phyloP scores from a whole-genome alignment of 2,329 filamentous ascomycete genomes.

The Dactylonectria macrodidyma region DNA sequence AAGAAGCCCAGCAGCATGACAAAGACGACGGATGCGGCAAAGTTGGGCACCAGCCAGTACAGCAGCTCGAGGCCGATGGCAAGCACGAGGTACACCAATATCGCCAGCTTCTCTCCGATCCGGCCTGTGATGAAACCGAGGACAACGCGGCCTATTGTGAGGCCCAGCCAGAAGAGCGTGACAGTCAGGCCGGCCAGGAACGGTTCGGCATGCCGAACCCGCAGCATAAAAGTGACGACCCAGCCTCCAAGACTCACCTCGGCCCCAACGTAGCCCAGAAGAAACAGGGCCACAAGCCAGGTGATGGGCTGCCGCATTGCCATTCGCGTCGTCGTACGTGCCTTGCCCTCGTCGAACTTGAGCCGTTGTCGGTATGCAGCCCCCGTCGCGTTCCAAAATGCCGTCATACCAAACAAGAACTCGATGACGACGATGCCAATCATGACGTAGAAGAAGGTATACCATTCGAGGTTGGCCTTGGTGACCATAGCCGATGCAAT shows the following conservation, averaged over 20 bases:
- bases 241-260: conserved; percentile 84
- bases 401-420: conserved; percentile 62
- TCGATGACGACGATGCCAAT: conserved; percentile 72
- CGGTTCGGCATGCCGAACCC: conserved; percentile 75
- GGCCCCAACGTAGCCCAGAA: conserved; percentile 84
- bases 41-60: conserved; percentile 86
- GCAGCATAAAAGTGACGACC: conserved; percentile 91
- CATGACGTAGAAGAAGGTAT: conserved; percentile 83
- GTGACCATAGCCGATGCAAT: conserved; percentile 82
- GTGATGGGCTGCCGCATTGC: conserved; percentile 70
- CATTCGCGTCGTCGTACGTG: conserved; percentile 61
- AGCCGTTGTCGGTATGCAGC: conserved; percentile 62
- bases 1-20: conserved; percentile 84
- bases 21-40: conserved; percentile 80
- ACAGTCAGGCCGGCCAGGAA: conserved; percentile 83
- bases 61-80: conserved; percentile 77
- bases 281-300: conserved; percentile 81
- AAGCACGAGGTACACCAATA: conserved; percentile 74
- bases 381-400: conserved; percentile 77
- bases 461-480: conserved; percentile 75
- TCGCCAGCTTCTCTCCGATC: conserved; percentile 79
- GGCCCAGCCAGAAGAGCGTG: conserved; percentile 88
- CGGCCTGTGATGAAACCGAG: conserved; percentile 83
- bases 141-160: conserved; percentile 80
- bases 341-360: conserved; percentile 48